Base-by-base conservation (phyloP, 495 filamentous ascomycete genomes). In the Aspergillus ellipticus region DNA sequence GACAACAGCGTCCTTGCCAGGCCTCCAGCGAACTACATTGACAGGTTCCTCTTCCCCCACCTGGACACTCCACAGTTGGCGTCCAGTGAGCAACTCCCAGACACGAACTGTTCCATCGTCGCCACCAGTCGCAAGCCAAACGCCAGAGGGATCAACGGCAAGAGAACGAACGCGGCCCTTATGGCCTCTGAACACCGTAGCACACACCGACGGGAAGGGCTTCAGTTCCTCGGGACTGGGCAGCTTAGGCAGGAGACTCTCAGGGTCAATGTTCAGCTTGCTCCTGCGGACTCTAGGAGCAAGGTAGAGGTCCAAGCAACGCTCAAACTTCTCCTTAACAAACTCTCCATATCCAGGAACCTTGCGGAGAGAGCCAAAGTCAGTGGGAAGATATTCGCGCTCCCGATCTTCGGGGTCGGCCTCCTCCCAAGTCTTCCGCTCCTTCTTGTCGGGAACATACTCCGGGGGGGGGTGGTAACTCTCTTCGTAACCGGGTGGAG, bases 391-490 rank as follows among this genome's bases (percentile, higher is more conserved):
- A 65, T 89, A 98, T 17, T 96, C 90, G 63, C 85, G 90, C 62
- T 95, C 89, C 53, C 90, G 79, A 56, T 98, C 94, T 63, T 97
- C 95, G 4, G 88, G 88, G 50, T 98, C 93, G 10, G 82, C 77
- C 49, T 89, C 84, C 63, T 93, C 87, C 94, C 93, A 97, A n/a
- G 81, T 79, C 57, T 92, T 86, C 64, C 82, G 87, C 73, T 98
- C 95, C 24, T 85, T 83, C 57, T 85, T 80, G 50, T 90, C 87
- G 21, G 94, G 94, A 10, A 98, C 76, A 67, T 97, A 98, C 69
- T 98, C 94, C 24, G 86, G 81, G 49, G 94, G 94, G n/a, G 94
- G 94, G 72, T 96, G 95, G 66, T 97, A 97, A 64, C 89, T 93
- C 68, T 96, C 79, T 62, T 96, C 94, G 64, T 96, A 96, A 24